Conservation (phyloP, 163 green algal genomes). For the Volvox carteri region DNA sequence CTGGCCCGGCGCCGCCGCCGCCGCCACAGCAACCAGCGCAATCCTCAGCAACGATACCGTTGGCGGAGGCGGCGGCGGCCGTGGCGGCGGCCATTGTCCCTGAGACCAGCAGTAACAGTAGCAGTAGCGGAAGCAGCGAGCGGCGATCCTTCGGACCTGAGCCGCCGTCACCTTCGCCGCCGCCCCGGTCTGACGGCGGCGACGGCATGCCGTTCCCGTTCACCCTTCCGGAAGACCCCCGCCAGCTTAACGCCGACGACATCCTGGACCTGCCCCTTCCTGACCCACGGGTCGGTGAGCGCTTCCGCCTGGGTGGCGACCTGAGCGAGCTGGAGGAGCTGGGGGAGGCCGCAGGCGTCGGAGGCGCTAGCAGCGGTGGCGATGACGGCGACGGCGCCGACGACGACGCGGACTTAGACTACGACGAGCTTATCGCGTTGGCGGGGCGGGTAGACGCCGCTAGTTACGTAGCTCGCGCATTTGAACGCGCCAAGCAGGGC, state of each 20-base stretch:
- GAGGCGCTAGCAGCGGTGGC: background rate
- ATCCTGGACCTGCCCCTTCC: constrained; percentile 40
- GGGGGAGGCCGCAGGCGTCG: background rate
- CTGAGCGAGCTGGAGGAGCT: background rate
- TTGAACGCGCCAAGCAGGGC: constrained; percentile 20
- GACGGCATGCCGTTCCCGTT: background rate
- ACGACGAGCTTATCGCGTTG: constrained; percentile 45
- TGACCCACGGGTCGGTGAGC: constrained; percentile 24
- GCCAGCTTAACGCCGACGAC: constrained; percentile 24
- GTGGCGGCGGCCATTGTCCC: background rate
- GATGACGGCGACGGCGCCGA: background rate
- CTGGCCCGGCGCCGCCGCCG: too few relatives aligned
- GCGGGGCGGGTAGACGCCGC: background rate
- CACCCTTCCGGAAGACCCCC: constrained; percentile 3
- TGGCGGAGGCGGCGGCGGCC: too few relatives aligned
- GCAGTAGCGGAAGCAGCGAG: background rate
- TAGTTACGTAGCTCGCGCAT: background rate
- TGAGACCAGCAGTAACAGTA: background rate
- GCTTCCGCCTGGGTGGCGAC: constrained; percentile 6
- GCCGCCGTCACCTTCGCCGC: background rate
- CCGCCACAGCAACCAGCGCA: too few relatives aligned
- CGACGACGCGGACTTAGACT: constrained; percentile 35
- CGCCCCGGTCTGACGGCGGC: background rate
- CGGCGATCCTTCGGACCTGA: background rate
- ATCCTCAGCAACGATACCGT: too few relatives aligned